Evolutionary conservation across 495 filamentous ascomycete genomes (phyloP).

Genomic region (Neurospora pannonica): DNA sequence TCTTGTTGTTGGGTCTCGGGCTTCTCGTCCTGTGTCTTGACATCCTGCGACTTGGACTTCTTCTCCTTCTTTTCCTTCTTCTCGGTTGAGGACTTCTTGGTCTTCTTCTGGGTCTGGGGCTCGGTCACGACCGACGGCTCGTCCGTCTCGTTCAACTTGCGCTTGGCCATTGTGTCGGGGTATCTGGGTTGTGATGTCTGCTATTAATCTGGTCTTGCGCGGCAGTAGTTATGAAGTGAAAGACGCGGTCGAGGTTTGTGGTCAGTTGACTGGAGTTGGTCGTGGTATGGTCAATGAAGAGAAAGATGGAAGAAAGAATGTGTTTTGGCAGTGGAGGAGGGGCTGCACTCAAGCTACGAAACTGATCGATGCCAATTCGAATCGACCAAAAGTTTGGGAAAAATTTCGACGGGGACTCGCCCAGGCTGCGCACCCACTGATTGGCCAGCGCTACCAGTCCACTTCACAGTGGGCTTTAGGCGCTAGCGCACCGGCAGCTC

Average conservation of each 20-base stretch:
- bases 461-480: background rate
- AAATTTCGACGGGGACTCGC: background rate
- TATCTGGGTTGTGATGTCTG: background rate
- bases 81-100: constrained; percentile 1
- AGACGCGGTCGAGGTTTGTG: background rate
- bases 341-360: background rate
- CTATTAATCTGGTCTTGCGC: background rate
- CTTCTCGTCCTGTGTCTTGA: background rate
- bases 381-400: background rate
- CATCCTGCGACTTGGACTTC: constrained; percentile 2
- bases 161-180: constrained; percentile 34
- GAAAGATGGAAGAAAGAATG: background rate
- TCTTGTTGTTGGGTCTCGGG: background rate
- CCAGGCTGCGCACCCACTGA: background rate
- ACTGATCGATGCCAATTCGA: background rate
- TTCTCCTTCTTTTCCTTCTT: constrained; percentile 5
- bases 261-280: background rate
- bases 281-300: background rate
- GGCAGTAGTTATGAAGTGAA: background rate
- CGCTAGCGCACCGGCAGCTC: background rate
- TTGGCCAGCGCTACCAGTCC: background rate
- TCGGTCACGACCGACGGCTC: constrained; percentile 25
- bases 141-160: constrained; percentile 45
- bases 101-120: constrained; percentile 1
- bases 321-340: background rate